These are phyloP conservation scores for Candida taoyuanica DNA, from an alignment of 805 yeast genomes.

Conservation along the genomic window DNA sequence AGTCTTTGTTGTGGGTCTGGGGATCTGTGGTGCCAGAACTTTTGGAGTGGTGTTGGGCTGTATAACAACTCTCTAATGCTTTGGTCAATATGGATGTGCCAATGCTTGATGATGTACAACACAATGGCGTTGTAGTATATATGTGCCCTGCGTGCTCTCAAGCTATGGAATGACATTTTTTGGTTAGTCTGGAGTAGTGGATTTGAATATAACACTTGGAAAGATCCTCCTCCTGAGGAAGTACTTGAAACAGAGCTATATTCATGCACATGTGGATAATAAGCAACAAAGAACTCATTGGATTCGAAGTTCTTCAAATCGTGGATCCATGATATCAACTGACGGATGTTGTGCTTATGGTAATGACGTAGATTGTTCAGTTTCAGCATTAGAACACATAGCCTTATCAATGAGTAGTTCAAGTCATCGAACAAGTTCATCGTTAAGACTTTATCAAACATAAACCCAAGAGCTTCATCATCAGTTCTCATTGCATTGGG, in stretches of 20 bases:
- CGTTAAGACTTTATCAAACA: slow-evolving; percentile 14
- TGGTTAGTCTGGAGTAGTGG: slow-evolving; percentile 2
- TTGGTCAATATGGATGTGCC: too few species aligned
- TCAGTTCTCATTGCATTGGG: slow-evolving; percentile 11
- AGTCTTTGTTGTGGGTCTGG: slow-evolving; percentile 11
- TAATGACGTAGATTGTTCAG: slow-evolving; percentile 18
- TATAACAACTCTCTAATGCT: slow-evolving; percentile 1
- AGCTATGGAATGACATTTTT: slow-evolving; percentile 12
- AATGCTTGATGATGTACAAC: slow-evolving; percentile 10
- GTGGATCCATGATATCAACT: slow-evolving; percentile 3
- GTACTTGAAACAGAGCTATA: slow-evolving; percentile 6
- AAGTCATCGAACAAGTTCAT: slow-evolving; percentile 22
- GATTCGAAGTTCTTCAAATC: slow-evolving; percentile 19
- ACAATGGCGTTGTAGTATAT: slow-evolving; percentile 18
- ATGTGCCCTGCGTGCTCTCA: slow-evolving; percentile 17
- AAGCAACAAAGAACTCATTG: slow-evolving; percentile 17
- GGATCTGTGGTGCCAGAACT: slow-evolving; percentile 17
- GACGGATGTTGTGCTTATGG: background rate
- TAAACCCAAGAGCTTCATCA: slow-evolving; percentile 7
- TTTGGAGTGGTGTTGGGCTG: slow-evolving; percentile 4
- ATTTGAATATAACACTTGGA: background rate
- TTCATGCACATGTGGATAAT: slow-evolving; percentile 12
- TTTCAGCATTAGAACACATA: slow-evolving; percentile 14
- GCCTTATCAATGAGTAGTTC: slow-evolving; percentile 18
- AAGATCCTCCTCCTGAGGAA: slow-evolving; percentile 2